Conservation (phyloP, 2,329 filamentous ascomycete species). For the Trichophyton rubrum region DNA sequence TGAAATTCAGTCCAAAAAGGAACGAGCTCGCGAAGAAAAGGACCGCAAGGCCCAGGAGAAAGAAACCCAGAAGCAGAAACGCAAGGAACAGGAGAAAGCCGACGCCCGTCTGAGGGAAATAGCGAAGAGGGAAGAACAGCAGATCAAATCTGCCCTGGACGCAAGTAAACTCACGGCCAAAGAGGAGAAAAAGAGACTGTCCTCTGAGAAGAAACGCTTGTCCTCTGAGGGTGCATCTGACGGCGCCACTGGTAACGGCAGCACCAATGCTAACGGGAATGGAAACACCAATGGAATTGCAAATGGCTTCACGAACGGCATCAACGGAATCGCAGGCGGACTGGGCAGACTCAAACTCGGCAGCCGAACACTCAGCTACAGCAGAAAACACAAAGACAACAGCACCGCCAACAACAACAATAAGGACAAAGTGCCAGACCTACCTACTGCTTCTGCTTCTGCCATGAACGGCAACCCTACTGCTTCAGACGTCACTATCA, state of each 20-base stretch:
- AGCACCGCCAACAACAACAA: slow-evolving; percentile 32
- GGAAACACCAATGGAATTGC: slow-evolving; percentile 23
- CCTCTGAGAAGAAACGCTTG: slow-evolving; percentile 8
- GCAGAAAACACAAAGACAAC: slow-evolving; percentile 42
- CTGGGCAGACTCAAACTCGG: slow-evolving; percentile 57
- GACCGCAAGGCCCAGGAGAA: slow-evolving; percentile 40
- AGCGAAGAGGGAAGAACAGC: slow-evolving; percentile 49
- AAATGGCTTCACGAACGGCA: slow-evolving; percentile 28
- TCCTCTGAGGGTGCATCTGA: neutral
- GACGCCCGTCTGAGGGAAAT: slow-evolving; percentile 39
- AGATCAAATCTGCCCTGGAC: slow-evolving; percentile 51
- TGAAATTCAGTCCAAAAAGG: slow-evolving; percentile 53
- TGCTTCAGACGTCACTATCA: neutral
- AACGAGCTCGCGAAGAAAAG: slow-evolving; percentile 46
- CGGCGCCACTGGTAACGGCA: neutral
- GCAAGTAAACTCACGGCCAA: slow-evolving; percentile 50
- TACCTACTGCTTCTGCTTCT: neutral
- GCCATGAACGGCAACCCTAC: neutral
- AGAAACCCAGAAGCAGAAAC: slow-evolving; percentile 39
- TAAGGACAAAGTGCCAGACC: slow-evolving; percentile 11
- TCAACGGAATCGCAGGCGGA: slow-evolving; percentile 30
- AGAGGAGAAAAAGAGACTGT: slow-evolving; percentile 37
- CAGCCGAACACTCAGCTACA: slow-evolving; percentile 63
- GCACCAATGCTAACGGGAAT: slow-evolving; percentile 12
- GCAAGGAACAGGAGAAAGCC: slow-evolving; percentile 36